Conservation (phyloP, 495 filamentous ascomycete species). For the Entonaema liquescens region DNA sequence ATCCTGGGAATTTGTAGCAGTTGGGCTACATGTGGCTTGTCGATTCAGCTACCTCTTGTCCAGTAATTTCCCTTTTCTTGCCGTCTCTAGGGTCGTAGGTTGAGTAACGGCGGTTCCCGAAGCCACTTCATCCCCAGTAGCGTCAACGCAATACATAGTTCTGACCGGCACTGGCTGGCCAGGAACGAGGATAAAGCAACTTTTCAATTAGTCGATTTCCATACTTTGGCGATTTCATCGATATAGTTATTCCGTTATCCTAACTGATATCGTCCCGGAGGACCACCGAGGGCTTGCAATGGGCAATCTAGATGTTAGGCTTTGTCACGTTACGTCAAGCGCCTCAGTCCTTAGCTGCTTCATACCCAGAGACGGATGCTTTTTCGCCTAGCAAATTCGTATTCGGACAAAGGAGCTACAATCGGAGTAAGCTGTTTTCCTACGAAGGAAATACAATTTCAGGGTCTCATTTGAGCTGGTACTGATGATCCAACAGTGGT, state of each 20-base stretch:
- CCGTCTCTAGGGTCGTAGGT: neutral
- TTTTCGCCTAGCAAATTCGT: neutral
- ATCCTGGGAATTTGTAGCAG: constrained; percentile 12
- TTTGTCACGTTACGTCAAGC: neutral
- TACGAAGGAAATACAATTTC: neutral
- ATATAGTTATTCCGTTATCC: neutral
- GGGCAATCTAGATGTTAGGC: neutral
- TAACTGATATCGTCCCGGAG: neutral
- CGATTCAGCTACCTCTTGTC: constrained; percentile 23
- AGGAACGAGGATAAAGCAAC: constrained; percentile 3
- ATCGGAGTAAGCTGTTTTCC: neutral
- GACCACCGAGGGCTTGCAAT: neutral
- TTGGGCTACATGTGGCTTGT: constrained; percentile 24
- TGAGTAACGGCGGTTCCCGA: constrained; percentile 23
- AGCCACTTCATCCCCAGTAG: constrained; percentile 11
- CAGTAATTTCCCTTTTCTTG: constrained; percentile 5
- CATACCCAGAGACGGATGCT: neutral
- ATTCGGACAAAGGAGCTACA: neutral
- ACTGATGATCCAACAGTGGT: neutral
- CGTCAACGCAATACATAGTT: constrained; percentile 9
- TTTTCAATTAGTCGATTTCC: neutral
- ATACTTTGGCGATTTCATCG: neutral
- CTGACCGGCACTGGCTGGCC: constrained; percentile 15
- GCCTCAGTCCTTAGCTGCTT: neutral
- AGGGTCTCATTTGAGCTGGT: neutral